These are phyloP conservation scores for Solanum gracilifrons DNA, from an alignment of 257 asterid species.

Conservation along the genomic window DNA sequence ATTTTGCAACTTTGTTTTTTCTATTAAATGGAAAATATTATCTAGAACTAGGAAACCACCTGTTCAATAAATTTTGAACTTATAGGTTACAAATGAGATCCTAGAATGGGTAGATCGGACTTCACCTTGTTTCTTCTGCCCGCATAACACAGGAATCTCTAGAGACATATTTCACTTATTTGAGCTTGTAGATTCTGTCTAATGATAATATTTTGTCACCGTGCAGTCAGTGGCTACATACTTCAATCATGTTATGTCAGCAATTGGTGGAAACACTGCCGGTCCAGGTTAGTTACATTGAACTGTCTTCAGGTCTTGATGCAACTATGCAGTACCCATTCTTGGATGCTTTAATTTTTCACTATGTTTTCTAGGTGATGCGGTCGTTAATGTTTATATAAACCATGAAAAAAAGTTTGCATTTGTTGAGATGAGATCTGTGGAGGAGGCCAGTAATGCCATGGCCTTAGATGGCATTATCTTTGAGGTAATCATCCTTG, in stretches of 20 bases:
- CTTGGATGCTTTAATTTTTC: background rate
- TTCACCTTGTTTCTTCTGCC: background rate
- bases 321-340: background rate
- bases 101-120: background rate
- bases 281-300: constrained; percentile 68
- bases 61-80: background rate
- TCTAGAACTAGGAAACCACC: background rate
- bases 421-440: constrained; percentile 76
- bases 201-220: background rate
- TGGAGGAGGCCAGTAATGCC: constrained; percentile 74
- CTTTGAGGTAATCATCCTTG: constrained; percentile 36
- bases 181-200: background rate
- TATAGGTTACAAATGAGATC: background rate
- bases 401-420: constrained; percentile 76
- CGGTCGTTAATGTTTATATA: constrained; percentile 85
- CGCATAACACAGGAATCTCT: background rate
- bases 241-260: constrained; percentile 95
- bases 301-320: background rate
- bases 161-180: background rate
- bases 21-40: background rate
- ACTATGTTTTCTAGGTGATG: constrained; percentile 62
- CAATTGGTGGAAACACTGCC: constrained; percentile 95
- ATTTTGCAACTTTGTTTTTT: background rate
- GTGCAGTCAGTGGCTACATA: constrained; percentile 90
- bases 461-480: constrained; percentile 72